phyloP scores from a whole-genome alignment of 2,329 filamentous ascomycete species.

The Diplodia seriata region DNA sequence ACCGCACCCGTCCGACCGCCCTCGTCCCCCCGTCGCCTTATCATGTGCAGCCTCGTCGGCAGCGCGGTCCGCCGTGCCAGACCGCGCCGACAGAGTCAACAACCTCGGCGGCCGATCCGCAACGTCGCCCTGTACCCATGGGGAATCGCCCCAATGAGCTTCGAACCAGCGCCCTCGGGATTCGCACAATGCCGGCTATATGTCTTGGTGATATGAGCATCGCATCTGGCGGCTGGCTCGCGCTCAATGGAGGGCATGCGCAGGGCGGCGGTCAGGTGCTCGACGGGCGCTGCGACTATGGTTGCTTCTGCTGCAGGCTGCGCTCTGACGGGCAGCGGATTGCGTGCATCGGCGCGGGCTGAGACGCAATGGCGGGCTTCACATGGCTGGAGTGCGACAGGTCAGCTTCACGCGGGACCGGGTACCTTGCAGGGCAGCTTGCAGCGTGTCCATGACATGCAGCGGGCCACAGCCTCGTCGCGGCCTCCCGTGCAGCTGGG shows the following conservation, averaged over 20 bases:
- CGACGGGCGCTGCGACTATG: constrained; percentile 4
- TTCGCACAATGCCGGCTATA: too few relatives aligned
- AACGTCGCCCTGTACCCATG: too few relatives aligned
- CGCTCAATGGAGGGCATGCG: too few relatives aligned
- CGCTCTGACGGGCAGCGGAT: constrained; percentile 27
- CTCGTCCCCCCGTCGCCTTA: background rate
- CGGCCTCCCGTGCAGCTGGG: constrained; percentile 30
- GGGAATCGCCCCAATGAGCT: too few relatives aligned
- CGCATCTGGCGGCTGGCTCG: too few relatives aligned
- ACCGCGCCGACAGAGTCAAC: background rate
- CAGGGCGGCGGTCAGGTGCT: constrained; percentile 13
- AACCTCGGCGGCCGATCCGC: background rate
- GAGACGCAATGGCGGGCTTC: background rate
- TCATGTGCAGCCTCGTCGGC: background rate
- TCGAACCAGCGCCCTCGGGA: too few relatives aligned
- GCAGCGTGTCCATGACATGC: constrained; percentile 24
- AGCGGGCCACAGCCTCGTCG: constrained; percentile 26
- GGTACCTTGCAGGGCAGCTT: constrained; percentile 30
- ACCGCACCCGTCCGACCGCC: background rate
- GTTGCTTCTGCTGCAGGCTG: constrained; percentile 20
- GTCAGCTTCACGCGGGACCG: constrained; percentile 12
- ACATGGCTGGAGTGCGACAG: constrained; percentile 17
- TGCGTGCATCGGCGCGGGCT: constrained; percentile 3
- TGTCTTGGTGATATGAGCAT: too few relatives aligned
- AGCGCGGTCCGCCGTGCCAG: constrained; percentile 1